Conservation (phyloP, 208 protist genomes). For the Crithidia acanthocephali region DNA sequence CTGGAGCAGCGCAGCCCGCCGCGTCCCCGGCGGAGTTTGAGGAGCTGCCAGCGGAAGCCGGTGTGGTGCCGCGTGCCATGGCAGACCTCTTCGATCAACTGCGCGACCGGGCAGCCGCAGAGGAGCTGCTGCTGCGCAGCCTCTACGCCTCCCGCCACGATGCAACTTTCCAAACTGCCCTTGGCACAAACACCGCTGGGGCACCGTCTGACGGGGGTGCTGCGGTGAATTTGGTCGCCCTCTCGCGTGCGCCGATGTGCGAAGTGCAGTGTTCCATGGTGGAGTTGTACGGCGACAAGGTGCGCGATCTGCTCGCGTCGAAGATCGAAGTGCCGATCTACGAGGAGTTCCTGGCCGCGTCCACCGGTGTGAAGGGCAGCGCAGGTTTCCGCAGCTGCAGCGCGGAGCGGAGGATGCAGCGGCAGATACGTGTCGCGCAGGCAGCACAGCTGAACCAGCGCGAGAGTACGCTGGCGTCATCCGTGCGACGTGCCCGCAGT, state of each 20-base stretch:
- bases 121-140: slow-evolving; percentile 25
- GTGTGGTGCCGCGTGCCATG: slow-evolving; percentile 1
- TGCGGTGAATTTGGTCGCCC: background rate
- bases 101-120: slow-evolving; percentile 7
- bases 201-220: background rate
- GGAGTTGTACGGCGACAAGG: slow-evolving; percentile 70
- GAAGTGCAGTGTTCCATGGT: slow-evolving; percentile 53
- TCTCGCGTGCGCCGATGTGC: slow-evolving; percentile 3
- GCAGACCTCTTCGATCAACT: slow-evolving; percentile 5
- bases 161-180: background rate
- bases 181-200: background rate
- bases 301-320: slow-evolving; percentile 50
- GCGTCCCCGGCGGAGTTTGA: background rate
- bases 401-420: slow-evolving; percentile 6
- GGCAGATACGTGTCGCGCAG: slow-evolving; percentile 9
- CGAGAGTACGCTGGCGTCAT: background rate
- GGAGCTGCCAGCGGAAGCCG: slow-evolving; percentile 4
- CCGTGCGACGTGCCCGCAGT: background rate
- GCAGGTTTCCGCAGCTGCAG: slow-evolving; percentile 15
- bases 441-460: slow-evolving; percentile 3
- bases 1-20: background rate
- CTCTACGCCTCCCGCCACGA: slow-evolving; percentile 24
- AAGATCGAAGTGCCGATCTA: slow-evolving; percentile 22
- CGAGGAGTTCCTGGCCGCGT: background rate
- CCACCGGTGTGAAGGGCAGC: background rate